phyloP scores from a whole-genome alignment of 257 asterid genomes.

The Marsdenia floribunda region DNA sequence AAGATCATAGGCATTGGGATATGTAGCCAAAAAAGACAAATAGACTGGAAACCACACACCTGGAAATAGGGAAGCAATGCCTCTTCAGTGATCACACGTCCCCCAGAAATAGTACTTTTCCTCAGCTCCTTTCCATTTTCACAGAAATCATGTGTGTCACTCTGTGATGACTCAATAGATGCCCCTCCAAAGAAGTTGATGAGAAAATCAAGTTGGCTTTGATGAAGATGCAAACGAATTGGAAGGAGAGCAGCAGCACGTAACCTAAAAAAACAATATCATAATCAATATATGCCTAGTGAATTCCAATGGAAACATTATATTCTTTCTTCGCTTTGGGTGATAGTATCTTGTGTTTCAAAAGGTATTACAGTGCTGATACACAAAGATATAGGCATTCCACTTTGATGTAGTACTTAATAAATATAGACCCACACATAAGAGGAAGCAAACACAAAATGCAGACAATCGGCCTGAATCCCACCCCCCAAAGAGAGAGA shows the following conservation, averaged over 20 bases:
- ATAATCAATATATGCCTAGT: not conserved
- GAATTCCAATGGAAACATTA: not conserved
- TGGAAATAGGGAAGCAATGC: constrained; percentile 93
- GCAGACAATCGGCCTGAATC: not conserved
- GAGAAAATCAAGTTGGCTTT: constrained; percentile 93
- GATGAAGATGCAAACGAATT: constrained; percentile 86
- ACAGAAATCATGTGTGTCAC: constrained; percentile 31
- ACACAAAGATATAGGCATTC: not conserved
- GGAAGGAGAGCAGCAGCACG: constrained; percentile 84
- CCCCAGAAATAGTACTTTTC: constrained; percentile 35
- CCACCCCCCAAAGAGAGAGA: not conserved
- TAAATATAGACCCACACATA: not conserved
- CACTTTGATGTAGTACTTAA: not conserved
- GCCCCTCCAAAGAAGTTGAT: constrained; percentile 83
- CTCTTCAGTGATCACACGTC: constrained; percentile 51
- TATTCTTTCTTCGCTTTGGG: not conserved
- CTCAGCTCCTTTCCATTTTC: constrained; percentile 40
- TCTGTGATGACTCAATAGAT: constrained; percentile 40
- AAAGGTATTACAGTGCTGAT: not conserved
- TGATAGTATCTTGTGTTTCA: not conserved
- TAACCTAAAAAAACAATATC: constrained; percentile 41
- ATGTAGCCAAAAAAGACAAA: not conserved
- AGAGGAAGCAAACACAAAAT: not conserved
- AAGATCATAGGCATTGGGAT: not conserved
- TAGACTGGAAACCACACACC: constrained; percentile 39